Evolutionary conservation across 1,284 basidiomycete species (phyloP), one percentile per base, ranked within the genome.

Genomic region (Fomitopsis schrenkii): DNA sequence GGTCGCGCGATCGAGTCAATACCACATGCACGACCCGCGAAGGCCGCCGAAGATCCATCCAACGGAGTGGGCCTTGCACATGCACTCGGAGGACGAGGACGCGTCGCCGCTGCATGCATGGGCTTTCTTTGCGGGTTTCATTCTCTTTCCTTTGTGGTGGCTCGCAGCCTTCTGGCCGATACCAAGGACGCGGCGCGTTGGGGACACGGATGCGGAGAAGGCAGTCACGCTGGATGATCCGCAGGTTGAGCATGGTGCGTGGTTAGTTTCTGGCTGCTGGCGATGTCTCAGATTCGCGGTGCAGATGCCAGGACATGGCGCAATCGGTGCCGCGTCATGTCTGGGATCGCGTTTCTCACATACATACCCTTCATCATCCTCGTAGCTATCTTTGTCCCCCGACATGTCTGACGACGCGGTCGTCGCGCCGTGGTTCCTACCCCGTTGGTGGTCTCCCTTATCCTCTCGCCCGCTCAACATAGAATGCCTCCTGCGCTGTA

Each of bases 131-230:
- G 62, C 87, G 58, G 90, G 88, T 9, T 91, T 91, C 68, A 66
- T 90, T 12, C 58, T 90, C 38, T 91, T 91, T 65, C 87, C 88
- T n/a, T 52, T 89, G 14, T 91, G 90, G 90, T 92, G 89, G 87
- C 67, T 84, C 61, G 87, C 85, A n/a, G 79, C 82, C 12, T 77
- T 90, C 64, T 77, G 84, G 66, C 76, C 76, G 30, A 81, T 86
- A 40, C 87, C 86, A 14, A 75, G 72, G 67, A 92, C 88, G 50
- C 78, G 89, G 65, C 77, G 78, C 45, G 79, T 87, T 35, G 87
- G 84, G 28, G 84, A 77, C 38, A 76, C 77, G 46, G 83, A 84
- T 63, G 78, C 77, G 57, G 89, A 90, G 75, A 90, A 90, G 70
- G 86, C 83, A 12, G 87, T 91, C 9, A 76, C 85, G 22, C 75